Percentiles rank a stretch among this genome's conserved stretches.
These are phyloP conservation scores for Ogataea salicorniae DNA, from an alignment of 805 yeast genomes.

Conservation along the genomic window DNA sequence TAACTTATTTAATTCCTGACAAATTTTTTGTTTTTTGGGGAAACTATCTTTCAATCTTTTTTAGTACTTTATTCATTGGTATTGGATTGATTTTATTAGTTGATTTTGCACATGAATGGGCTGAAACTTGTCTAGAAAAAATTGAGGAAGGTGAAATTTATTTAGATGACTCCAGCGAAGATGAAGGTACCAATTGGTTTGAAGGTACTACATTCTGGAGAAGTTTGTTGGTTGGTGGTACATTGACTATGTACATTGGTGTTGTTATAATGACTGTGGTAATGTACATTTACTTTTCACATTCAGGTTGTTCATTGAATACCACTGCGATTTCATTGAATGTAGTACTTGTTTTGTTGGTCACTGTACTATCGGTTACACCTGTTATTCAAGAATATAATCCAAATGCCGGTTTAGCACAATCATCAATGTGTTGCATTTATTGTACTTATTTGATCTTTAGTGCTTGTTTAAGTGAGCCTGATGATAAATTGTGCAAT, in stretches of 20 bases:
- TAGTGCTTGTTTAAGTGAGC: constrained; percentile 93
- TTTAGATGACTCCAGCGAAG: constrained; percentile 45
- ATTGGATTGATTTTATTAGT: constrained; percentile 87
- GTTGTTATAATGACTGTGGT: constrained; percentile 66
- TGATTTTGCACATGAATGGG: constrained; percentile 98
- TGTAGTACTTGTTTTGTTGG: constrained; percentile 55
- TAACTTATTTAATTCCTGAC: constrained; percentile 81
- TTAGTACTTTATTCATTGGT: constrained; percentile 79
- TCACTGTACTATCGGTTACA: constrained; percentile 68
- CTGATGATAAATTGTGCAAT: constrained; percentile 89
- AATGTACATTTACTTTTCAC: constrained; percentile 82
- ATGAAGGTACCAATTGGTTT: constrained; percentile 31
- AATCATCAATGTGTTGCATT: constrained; percentile 89
- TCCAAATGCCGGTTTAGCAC: constrained; percentile 95
- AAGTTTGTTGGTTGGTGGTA: constrained; percentile 76
- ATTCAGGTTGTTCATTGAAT: constrained; percentile 80
- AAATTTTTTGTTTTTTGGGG: constrained; percentile 86
- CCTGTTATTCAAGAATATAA: constrained; percentile 86
- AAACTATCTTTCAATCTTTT: constrained; percentile 77
- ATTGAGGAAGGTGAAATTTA: constrained; percentile 71
- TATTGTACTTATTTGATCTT: constrained; percentile 89
- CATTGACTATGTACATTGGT: constrained; percentile 75
- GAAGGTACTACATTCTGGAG: constrained; percentile 65
- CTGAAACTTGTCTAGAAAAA: constrained; percentile 87
- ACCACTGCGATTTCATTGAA: constrained; percentile 81